Evolutionary conservation across 257 asterid species (phyloP).

Genomic region (Lycium barbarum): DNA sequence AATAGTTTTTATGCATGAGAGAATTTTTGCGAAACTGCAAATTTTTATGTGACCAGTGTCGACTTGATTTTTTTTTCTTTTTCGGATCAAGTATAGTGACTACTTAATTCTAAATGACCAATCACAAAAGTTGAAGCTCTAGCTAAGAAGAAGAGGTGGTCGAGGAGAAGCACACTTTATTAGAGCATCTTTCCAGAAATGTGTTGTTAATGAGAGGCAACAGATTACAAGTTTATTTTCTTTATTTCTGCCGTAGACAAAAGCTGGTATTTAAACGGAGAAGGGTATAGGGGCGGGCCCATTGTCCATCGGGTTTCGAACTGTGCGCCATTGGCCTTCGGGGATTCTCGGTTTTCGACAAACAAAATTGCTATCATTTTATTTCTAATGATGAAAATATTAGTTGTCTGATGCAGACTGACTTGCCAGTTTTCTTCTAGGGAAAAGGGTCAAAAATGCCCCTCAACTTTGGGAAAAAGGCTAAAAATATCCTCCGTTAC

Average conservation of each 20-base stretch:
- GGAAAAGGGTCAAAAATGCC: too few species aligned
- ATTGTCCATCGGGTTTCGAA: background rate
- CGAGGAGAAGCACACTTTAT: background rate
- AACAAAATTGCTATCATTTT: background rate
- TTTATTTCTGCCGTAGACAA: background rate
- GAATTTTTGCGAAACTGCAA: background rate
- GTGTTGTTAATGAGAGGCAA: background rate
- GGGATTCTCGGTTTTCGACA: background rate
- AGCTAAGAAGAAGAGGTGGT: background rate
- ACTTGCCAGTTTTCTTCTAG: background rate
- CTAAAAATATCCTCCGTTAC: too few species aligned
- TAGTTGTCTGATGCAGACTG: background rate
- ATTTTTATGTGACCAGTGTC: background rate
- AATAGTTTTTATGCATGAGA: conserved; percentile 1
- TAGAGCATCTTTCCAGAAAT: background rate
- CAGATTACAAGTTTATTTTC: background rate
- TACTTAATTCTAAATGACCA: background rate
- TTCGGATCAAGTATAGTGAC: background rate
- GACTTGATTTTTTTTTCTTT: background rate
- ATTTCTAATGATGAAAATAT: background rate
- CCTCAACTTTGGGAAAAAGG: too few species aligned
- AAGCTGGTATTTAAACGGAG: background rate
- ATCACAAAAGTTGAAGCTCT: background rate
- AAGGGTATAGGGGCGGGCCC: background rate
- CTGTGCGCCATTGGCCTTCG: background rate